Base-by-base conservation (phyloP, 75 land plant species). In the Cupressus sempervirens region DNA sequence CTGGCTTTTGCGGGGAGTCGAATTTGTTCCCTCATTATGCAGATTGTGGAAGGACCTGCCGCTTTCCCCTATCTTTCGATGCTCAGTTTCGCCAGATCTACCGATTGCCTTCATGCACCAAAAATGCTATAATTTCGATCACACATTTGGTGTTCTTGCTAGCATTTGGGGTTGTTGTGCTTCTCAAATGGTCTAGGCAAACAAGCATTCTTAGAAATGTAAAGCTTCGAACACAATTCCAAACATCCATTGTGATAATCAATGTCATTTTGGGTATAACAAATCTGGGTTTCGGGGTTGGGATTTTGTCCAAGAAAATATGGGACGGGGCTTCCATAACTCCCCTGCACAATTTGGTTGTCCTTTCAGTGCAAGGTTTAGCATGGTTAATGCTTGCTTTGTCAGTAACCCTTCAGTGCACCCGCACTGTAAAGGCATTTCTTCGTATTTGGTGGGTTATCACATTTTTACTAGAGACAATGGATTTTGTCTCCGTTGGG, bases 191-290 rank as follows among this genome's bases (percentile, higher is more conserved):
- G 16, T 40, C 68, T 7, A 82, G 36, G 38, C 36, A 15, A 38
- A 52, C 62, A 50, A 50, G 8, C 1, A 82, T 29, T 40, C 34
- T 45, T 4, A 45, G 50, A 82, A 45, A n/a, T 5, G 50, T 45
- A 54, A 45, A 20, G 12, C 54, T 32, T 45, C 83, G 41, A 35
- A 80, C 82, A 26, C 83, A 82, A 45, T 41, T 87, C 26, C 74
- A 79, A 54, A 84, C 72, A 80, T 46, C 50, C 12, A 50, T 86
- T 53, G 82, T 54, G 14, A 32, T 58, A 16, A 35, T 29, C 9
- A 80, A 85, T 85, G 41, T 80, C 65, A 23, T 74, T 80, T 77
- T 85, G 68, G 86, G 86, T 36, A 14, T 56, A 41, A 48, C 36
- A 32, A 56, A 85, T 65, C 54, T 80, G 82, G 86, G 82, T 6